Percentiles rank a stretch among this genome's conserved stretches.
Evolutionary conservation across 352 stramenopile genomes (phyloP).

Genomic region (Poterioochromonas sp.): DNA sequence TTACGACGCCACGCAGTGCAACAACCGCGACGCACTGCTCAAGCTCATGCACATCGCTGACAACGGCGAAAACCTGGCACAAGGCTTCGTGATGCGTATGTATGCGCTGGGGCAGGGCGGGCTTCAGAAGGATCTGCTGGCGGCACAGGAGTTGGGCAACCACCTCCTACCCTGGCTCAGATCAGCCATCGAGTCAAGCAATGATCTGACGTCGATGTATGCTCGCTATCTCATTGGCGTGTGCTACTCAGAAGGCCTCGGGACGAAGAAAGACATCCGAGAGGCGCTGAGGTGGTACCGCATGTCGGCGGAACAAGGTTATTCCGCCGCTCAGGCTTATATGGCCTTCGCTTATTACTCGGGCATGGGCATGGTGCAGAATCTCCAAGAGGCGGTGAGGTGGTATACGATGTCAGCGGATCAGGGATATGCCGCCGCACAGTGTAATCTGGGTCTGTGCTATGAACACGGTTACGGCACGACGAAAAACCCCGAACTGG

Average conservation of each 20-base stretch:
- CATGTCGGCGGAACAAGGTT: constrained; percentile 7
- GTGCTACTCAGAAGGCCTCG: background rate
- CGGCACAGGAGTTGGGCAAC: no score
- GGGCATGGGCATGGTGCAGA: background rate
- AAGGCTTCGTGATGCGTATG: background rate
- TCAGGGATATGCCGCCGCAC: background rate
- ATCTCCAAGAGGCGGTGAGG: background rate
- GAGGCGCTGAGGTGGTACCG: background rate
- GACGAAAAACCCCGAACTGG: background rate
- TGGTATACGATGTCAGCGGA: background rate
- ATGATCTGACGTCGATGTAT: no score
- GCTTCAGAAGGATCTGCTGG: background rate
- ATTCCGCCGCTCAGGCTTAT: background rate
- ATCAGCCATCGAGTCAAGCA: no score
- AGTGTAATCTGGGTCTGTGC: background rate
- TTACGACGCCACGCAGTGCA: no score
- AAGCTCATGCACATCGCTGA: no score
- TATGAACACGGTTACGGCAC: background rate
- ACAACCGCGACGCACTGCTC: no score
- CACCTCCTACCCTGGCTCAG: no score
- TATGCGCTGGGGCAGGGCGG: background rate
- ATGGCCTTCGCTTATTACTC: background rate
- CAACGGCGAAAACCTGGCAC: no score
- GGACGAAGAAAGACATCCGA: background rate
- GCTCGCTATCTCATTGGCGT: background rate